Percentiles rank a stretch among this genome's conserved stretches.
Conservation (phyloP, 805 yeast genomes). For the Isabelozyma heimii region DNA sequence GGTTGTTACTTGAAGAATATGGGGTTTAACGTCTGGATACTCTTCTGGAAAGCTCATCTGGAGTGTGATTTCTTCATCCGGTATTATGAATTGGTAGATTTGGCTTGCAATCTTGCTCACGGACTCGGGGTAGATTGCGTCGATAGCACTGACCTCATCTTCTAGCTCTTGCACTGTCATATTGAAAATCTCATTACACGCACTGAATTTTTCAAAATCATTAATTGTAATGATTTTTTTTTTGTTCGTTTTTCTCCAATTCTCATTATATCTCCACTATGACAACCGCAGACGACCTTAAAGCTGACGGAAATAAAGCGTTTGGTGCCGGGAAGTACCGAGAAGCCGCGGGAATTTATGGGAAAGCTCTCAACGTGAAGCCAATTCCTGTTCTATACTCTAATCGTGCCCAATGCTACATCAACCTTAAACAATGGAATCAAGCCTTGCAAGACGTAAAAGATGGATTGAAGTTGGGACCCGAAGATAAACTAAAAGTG, state of each 20-base stretch:
- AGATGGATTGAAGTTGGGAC: slow-evolving; percentile 39
- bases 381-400: slow-evolving; percentile 60
- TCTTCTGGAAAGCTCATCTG: slow-evolving; percentile 66
- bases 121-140: slow-evolving; percentile 80
- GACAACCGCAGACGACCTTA: slow-evolving; percentile 28
- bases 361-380: slow-evolving; percentile 51
- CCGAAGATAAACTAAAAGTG: slow-evolving; percentile 29
- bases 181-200: no score
- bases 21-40: slow-evolving; percentile 71
- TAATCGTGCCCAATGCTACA: slow-evolving; percentile 66
- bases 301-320: slow-evolving; percentile 50
- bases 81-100: slow-evolving; percentile 48
- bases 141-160: slow-evolving; percentile 80
- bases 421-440: slow-evolving; percentile 48
- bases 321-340: slow-evolving; percentile 44
- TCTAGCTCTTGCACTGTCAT: slow-evolving; percentile 42
- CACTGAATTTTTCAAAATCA: neutral
- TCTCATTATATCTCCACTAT: neutral
- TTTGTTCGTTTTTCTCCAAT: no score
- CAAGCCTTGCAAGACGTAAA: slow-evolving; percentile 51
- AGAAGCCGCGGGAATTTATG: slow-evolving; percentile 53
- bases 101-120: slow-evolving; percentile 36
- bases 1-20: slow-evolving; percentile 53
- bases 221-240: slow-evolving; percentile 2
- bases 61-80: slow-evolving; percentile 62